Percentiles rank a stretch among this genome's conserved stretches.
Conservation (phyloP, 1,139 yeast species). For the Yamadazyma mexicana region DNA sequence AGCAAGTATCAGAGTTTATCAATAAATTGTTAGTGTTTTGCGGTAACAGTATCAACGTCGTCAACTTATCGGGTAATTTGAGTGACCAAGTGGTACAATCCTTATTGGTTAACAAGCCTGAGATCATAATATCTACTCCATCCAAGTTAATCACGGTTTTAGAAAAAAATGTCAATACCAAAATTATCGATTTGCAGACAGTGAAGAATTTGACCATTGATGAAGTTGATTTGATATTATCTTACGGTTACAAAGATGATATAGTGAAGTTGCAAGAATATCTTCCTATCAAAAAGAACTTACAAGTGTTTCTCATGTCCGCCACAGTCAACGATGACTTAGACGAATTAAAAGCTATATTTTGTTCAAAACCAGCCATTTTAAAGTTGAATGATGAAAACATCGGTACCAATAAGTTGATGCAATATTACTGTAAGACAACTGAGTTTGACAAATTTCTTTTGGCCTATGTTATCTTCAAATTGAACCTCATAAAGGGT, state of each 20-base stretch:
- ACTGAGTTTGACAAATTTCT: constrained; percentile 90
- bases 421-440: constrained; percentile 85
- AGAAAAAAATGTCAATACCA: constrained; percentile 41
- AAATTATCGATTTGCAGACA: constrained; percentile 43
- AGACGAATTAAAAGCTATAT: constrained; percentile 68
- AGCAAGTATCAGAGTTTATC: constrained; percentile 75
- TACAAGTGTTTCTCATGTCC: constrained; percentile 93
- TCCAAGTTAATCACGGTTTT: constrained; percentile 66
- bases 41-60: constrained; percentile 60
- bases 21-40: constrained; percentile 71
- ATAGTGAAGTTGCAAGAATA: constrained; percentile 60
- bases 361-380: constrained; percentile 85
- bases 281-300: constrained; percentile 68
- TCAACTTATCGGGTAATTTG: constrained; percentile 73
- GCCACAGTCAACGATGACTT: constrained; percentile 93
- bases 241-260: constrained; percentile 92
- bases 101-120: constrained; percentile 71
- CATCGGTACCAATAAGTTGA: constrained; percentile 55
- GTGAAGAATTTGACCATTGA: constrained; percentile 81
- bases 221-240: constrained; percentile 89
- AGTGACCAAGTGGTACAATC: constrained; percentile 75
- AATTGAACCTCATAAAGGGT: constrained; percentile 84
- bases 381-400: constrained; percentile 74
- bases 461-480: constrained; percentile 87
- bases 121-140: constrained; percentile 86